These are phyloP conservation scores for apple (Malus domestica) DNA, from an alignment of 306 rosid species.

Conservation along the genomic window DNA sequence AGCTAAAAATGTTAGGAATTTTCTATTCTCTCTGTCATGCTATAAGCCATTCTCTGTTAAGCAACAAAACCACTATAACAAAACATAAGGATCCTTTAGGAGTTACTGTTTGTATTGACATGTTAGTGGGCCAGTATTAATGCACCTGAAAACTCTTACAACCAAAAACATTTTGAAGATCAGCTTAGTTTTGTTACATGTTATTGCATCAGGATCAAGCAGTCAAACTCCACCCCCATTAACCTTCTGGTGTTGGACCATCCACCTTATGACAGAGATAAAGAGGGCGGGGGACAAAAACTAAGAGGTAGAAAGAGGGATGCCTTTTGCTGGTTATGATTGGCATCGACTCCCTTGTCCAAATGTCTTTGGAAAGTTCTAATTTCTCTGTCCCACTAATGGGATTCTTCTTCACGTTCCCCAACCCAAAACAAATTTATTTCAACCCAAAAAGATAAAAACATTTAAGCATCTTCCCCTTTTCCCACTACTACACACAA, in stretches of 20 bases:
- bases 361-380: constrained; percentile 72
- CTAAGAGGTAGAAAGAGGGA: constrained; percentile 12
- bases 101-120: not conserved
- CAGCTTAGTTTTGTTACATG: not conserved
- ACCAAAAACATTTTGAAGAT: not conserved
- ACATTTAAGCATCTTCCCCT: not conserved
- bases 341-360: constrained; percentile 94
- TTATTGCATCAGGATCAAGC: not conserved
- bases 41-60: not conserved
- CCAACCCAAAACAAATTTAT: constrained; percentile 20
- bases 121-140: not conserved
- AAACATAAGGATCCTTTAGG: not conserved
- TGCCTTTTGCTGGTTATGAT: constrained; percentile 68
- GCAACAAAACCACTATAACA: not conserved
- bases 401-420: constrained; percentile 36
- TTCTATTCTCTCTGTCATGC: not conserved
- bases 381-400: constrained; percentile 40
- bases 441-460: not conserved
- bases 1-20: not conserved
- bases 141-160: not conserved
- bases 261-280: not conserved
- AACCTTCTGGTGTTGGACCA: constrained; percentile 11
- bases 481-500: constrained; percentile 8
- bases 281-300: not conserved
- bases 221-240: not conserved